Conservation (phyloP, 208 protist genomes). For the Zelonia costaricensis region DNA sequence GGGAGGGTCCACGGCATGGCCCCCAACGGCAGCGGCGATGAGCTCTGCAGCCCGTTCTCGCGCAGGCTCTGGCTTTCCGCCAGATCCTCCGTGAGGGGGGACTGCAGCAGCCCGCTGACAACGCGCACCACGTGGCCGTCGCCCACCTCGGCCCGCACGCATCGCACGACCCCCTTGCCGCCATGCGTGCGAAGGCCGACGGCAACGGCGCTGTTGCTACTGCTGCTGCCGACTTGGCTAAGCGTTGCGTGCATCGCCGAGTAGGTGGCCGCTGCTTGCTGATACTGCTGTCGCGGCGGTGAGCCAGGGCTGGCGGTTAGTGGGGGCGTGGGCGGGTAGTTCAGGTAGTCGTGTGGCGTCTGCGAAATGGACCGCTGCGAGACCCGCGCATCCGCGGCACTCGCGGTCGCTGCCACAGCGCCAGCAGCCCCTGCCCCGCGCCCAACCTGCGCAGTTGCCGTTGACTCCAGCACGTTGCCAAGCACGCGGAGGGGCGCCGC, state of each 20-base stretch:
- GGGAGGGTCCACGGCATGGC: too few species aligned
- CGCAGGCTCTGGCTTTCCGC: not conserved
- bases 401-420: not conserved
- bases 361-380: not conserved
- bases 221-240: not conserved
- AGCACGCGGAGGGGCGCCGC: not conserved
- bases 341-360: not conserved
- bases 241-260: not conserved
- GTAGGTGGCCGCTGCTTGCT: not conserved
- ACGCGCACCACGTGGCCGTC: constrained; percentile 11
- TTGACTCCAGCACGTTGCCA: not conserved
- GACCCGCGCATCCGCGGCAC: too few species aligned
- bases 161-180: not conserved
- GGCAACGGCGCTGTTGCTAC: not conserved
- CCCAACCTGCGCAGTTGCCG: not conserved
- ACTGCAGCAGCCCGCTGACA: constrained; percentile 4
- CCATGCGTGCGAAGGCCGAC: not conserved
- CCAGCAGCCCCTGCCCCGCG: not conserved
- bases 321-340: not conserved
- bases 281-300: not conserved
- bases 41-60: not conserved
- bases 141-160: not conserved
- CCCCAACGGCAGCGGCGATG: not conserved
- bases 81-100: constrained; percentile 1
- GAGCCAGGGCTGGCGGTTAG: not conserved